These are phyloP conservation scores for Beauveria sp. DNA, from an alignment of 2,329 filamentous ascomycete species.

Conservation along the genomic window DNA sequence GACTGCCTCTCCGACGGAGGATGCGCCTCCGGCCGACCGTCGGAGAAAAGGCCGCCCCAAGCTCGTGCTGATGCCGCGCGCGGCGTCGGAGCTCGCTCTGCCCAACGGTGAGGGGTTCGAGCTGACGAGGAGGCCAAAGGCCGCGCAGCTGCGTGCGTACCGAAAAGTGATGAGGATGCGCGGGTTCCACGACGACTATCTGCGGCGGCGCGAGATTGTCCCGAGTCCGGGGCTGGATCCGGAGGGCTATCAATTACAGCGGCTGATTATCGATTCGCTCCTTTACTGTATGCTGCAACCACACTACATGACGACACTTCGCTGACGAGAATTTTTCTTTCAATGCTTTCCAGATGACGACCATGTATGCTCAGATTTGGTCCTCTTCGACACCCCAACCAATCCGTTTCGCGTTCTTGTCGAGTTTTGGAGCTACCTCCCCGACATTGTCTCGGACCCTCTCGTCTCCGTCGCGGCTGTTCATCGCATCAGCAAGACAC, in stretches of 20 bases:
- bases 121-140: not conserved
- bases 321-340: too few relatives aligned
- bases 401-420: conserved; percentile 9
- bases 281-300: conserved; percentile 6
- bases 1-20: too few relatives aligned
- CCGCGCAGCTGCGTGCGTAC: not conserved
- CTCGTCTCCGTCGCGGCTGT: conserved; percentile 9
- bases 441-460: conserved; percentile 10
- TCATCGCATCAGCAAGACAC: conserved; percentile 11
- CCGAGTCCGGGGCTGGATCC: conserved; percentile 2
- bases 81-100: not conserved
- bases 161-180: not conserved
- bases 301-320: too few relatives aligned
- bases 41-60: conserved; percentile 13
- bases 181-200: not conserved
- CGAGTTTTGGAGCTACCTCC: conserved; percentile 10
- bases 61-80: conserved; percentile 13
- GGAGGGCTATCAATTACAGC: conserved; percentile 9
- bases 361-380: conserved; percentile 11
- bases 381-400: conserved; percentile 11
- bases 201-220: not conserved
- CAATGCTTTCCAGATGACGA: not conserved
- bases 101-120: not conserved
- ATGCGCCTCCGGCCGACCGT: not conserved
- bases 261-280: conserved; percentile 9